Evolutionary conservation across 2,329 filamentous ascomycete genomes (phyloP).

Genomic region (Sclerotinia subarctica): DNA sequence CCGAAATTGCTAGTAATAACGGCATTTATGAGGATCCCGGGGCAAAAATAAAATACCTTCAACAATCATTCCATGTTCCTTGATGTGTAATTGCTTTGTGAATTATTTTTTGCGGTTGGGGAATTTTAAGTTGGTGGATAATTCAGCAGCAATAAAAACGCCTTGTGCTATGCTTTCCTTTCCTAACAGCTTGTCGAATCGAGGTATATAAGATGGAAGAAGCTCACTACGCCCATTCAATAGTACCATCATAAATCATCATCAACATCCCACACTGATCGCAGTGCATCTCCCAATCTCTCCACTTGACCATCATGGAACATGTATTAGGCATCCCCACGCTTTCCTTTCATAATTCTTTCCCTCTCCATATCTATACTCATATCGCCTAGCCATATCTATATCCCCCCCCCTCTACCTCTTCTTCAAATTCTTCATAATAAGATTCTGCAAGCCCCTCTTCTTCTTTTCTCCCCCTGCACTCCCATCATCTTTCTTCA

Average conservation of each 20-base stretch:
- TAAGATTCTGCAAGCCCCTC: constrained; percentile 16
- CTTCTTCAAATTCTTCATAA: constrained; percentile 20
- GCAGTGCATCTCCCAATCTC: background rate
- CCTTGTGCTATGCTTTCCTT: constrained; percentile 4
- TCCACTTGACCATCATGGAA: background rate
- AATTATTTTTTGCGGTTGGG: background rate
- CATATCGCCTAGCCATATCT: too few species aligned
- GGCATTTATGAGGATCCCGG: constrained; percentile 6
- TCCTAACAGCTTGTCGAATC: background rate
- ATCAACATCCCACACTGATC: background rate
- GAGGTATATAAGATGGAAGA: background rate
- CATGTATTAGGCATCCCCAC: background rate
- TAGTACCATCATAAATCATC: background rate
- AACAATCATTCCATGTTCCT: background rate
- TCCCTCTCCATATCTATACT: constrained; percentile 9
- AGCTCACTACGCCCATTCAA: background rate
- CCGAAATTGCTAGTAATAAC: constrained; percentile 20
- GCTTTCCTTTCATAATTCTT: background rate
- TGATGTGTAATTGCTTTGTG: background rate
- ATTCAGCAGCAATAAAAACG: background rate
- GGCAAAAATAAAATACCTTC: constrained; percentile 17
- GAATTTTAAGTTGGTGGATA: background rate
- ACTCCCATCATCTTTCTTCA: constrained; percentile 31
- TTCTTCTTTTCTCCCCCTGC: constrained; percentile 18
- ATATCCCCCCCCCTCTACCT: background rate